Conservation (phyloP, 805 yeast species). For the Ogataea nakhonphanomensis region DNA sequence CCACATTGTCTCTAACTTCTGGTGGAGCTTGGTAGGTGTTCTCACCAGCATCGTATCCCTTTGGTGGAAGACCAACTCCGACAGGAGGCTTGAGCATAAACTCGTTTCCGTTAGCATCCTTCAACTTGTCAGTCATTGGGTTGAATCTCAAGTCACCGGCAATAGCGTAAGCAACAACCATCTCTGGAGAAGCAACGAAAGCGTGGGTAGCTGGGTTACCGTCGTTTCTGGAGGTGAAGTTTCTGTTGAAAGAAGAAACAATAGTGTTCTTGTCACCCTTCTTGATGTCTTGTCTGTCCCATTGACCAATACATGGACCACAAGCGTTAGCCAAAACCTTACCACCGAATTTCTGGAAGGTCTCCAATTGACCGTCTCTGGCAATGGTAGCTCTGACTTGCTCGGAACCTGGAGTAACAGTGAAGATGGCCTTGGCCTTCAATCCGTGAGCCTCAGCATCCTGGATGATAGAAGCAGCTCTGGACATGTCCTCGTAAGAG, state of each 20-base stretch:
- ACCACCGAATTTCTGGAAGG: slow-evolving; percentile 86
- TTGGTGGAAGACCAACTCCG: slow-evolving; percentile 80
- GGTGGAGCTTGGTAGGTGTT: slow-evolving; percentile 98
- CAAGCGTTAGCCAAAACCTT: slow-evolving; percentile 90
- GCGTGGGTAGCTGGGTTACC: slow-evolving; percentile 98
- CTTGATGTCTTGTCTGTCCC: slow-evolving; percentile 86
- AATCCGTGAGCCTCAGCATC: slow-evolving; percentile 87
- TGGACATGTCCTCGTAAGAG: slow-evolving; percentile 96
- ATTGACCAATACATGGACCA: slow-evolving; percentile 32
- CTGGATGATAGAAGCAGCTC: slow-evolving; percentile 85
- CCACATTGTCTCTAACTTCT: slow-evolving; percentile 68
- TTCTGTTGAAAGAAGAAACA: slow-evolving; percentile 96
- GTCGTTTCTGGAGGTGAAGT: slow-evolving; percentile 96
- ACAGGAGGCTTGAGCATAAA: slow-evolving; percentile 78
- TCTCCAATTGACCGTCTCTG: slow-evolving; percentile 84
- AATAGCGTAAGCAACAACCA: slow-evolving; percentile 95
- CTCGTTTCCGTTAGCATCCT: slow-evolving; percentile 60
- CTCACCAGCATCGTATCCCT: slow-evolving; percentile 60
- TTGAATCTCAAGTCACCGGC: slow-evolving; percentile 91
- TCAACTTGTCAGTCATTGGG: slow-evolving; percentile 84
- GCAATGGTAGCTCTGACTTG: slow-evolving; percentile 96
- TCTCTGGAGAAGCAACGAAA: slow-evolving; percentile 97
- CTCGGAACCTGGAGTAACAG: slow-evolving; percentile 97
- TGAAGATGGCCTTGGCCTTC: slow-evolving; percentile 86
- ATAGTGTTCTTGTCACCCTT: slow-evolving; percentile 75